Conservation (phyloP, 768 basidiomycete genomes). For the Tricholoma sp. region DNA sequence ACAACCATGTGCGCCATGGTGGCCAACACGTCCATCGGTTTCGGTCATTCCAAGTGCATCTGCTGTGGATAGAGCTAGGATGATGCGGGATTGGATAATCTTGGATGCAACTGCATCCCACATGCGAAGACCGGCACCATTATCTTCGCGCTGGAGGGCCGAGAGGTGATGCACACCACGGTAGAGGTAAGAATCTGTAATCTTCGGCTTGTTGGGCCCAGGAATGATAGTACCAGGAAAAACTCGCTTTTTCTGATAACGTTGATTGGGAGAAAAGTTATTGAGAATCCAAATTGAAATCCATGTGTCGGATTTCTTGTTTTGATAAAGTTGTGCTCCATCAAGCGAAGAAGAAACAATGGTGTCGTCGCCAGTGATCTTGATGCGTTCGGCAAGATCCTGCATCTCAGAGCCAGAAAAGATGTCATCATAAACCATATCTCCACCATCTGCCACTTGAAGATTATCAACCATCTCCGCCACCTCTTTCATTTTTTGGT, state of each 20-base stretch:
- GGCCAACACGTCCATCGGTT: slow-evolving; percentile 23
- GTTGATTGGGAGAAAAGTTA: slow-evolving; percentile 19
- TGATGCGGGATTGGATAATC: slow-evolving; percentile 8
- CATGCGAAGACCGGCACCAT: slow-evolving; percentile 6
- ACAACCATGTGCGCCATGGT: slow-evolving; percentile 28
- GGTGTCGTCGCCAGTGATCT: neutral
- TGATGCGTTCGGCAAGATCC: slow-evolving; percentile 8
- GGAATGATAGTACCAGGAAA: neutral
- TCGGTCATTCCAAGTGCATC: slow-evolving; percentile 23
- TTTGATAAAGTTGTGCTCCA: neutral
- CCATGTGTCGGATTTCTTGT: slow-evolving; percentile 39
- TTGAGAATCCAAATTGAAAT: slow-evolving; percentile 37
- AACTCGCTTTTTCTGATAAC: slow-evolving; percentile 17
- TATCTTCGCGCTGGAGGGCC: slow-evolving; percentile 19
- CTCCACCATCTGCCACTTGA: neutral
- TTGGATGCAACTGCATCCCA: slow-evolving; percentile 19
- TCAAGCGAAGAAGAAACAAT: too few relatives aligned
- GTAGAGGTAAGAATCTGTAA: slow-evolving; percentile 4
- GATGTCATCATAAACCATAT: slow-evolving; percentile 23
- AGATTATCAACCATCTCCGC: slow-evolving; percentile 4
- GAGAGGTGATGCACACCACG: slow-evolving; percentile 16
- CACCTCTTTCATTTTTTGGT: slow-evolving; percentile 12
- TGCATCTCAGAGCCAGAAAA: slow-evolving; percentile 26
- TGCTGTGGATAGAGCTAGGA: slow-evolving; percentile 18
- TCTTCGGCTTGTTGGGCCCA: neutral